Percentiles rank a stretch among this genome's conserved stretches.
These are phyloP conservation scores for Lyophyllum atratum DNA, from an alignment of 768 basidiomycete species.

Conservation along the genomic window DNA sequence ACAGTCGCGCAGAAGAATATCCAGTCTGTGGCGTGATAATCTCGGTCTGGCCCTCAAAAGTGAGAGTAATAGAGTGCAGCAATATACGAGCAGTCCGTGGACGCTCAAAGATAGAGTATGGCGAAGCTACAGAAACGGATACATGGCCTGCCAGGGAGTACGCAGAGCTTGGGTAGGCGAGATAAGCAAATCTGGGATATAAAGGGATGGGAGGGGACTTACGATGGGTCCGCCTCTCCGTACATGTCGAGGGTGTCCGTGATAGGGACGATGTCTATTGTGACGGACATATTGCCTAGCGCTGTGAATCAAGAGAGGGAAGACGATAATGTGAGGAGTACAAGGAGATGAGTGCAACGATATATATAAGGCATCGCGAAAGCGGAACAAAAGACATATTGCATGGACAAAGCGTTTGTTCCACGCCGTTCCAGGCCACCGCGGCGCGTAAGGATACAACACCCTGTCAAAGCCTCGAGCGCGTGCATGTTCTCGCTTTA, in stretches of 20 bases:
- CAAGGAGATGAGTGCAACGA: conserved; percentile 16
- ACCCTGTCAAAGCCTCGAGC: conserved; percentile 7
- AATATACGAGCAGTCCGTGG: conserved; percentile 51
- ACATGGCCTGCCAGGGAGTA: conserved; percentile 90
- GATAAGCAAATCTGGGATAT: too few species aligned
- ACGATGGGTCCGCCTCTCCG: conserved; percentile 69
- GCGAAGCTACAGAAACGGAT: conserved; percentile 59
- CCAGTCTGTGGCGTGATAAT: conserved; percentile 62
- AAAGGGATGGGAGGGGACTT: conserved; percentile 26
- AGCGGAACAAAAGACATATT: conserved; percentile 22
- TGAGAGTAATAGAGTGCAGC: conserved; percentile 70
- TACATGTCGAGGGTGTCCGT: conserved; percentile 64
- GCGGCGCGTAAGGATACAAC: conserved; percentile 5
- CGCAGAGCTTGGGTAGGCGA: conserved; percentile 54
- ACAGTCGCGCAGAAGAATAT: conserved; percentile 71
- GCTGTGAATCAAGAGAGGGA: conserved; percentile 15
- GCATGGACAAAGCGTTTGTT: conserved; percentile 17
- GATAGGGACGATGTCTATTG: conserved; percentile 63
- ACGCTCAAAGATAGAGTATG: conserved; percentile 57
- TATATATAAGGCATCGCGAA: conserved; percentile 19
- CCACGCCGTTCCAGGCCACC: background rate
- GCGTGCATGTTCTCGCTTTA: conserved; percentile 16
- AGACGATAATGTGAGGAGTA: conserved; percentile 18
- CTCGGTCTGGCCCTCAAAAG: conserved; percentile 88
- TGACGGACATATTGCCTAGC: conserved; percentile 58